Conservation (phyloP, 108 stramenopile species). For the Schizochytrium sp. region DNA sequence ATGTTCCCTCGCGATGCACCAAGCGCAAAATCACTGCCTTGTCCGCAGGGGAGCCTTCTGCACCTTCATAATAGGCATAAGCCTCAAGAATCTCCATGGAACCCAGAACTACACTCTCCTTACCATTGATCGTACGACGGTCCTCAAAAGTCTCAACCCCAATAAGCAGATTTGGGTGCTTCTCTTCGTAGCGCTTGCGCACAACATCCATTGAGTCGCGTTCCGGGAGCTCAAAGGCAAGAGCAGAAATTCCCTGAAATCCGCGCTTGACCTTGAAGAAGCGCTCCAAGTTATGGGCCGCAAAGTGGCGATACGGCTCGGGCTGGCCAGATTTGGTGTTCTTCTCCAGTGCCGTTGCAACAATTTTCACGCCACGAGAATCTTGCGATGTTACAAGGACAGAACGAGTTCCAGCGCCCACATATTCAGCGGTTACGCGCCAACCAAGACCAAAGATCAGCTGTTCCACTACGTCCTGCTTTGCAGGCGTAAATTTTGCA, state of each 20-base stretch:
- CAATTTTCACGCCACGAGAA: constrained; percentile 82
- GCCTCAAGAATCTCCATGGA: constrained; percentile 78
- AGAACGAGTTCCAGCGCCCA: constrained; percentile 69
- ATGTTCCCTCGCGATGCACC: constrained; percentile 69
- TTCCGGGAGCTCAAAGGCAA: constrained; percentile 80
- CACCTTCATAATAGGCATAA: constrained; percentile 81
- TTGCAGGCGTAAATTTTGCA: neutral
- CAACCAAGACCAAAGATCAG: constrained; percentile 85
- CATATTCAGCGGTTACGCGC: constrained; percentile 78
- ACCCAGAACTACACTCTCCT: neutral
- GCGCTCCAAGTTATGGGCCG: constrained; percentile 68
- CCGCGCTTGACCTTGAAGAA: constrained; percentile 78
- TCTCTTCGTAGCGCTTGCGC: constrained; percentile 70
- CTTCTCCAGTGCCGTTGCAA: constrained; percentile 73
- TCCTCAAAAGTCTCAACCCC: constrained; percentile 64
- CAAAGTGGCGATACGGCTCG: constrained; percentile 31
- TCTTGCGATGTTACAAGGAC: constrained; percentile 84
- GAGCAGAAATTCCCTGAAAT: constrained; percentile 80
- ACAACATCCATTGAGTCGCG: constrained; percentile 72
- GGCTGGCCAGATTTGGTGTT: neutral
- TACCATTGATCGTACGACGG: neutral
- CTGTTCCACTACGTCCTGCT: constrained; percentile 83
- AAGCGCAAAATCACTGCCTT: constrained; percentile 84
- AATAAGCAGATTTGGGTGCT: constrained; percentile 79
- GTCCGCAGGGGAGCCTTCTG: constrained; percentile 70